Percentiles rank a stretch among this genome's conserved stretches.
Evolutionary conservation across 2,329 filamentous ascomycete species (phyloP).

Genomic region (Myriosclerotinia duriaeana): DNA sequence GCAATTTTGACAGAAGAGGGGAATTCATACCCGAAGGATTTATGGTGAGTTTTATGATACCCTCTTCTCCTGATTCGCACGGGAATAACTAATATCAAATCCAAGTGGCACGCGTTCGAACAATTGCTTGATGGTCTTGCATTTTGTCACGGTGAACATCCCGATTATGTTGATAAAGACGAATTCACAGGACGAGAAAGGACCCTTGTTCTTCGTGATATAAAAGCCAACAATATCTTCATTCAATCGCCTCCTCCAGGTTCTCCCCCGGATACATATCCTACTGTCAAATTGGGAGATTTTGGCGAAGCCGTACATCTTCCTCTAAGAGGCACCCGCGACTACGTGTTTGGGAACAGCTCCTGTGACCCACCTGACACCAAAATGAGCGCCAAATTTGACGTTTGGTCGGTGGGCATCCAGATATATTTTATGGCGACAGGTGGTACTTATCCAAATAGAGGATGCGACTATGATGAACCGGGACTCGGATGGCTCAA

Average conservation of each 20-base stretch:
- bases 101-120: conserved; percentile 17
- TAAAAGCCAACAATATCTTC: conserved; percentile 17
- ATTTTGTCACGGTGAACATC: conserved; percentile 21
- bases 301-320: conserved; percentile 20
- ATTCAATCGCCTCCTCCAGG: not conserved
- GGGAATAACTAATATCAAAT: not conserved
- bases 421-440: conserved; percentile 15
- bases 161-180: not conserved
- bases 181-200: not conserved
- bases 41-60: not conserved
- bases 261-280: conserved; percentile 6
- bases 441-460: not conserved
- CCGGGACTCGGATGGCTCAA: not conserved
- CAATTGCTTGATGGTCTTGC: conserved; percentile 17
- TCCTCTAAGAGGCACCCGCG: not conserved
- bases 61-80: not conserved
- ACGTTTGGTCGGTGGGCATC: conserved; percentile 16
- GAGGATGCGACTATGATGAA: not conserved
- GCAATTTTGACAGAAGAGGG: fast-evolving
- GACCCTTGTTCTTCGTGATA: not conserved
- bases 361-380: conserved; percentile 12
- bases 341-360: not conserved
- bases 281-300: conserved; percentile 18
- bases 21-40: conserved; percentile 11
- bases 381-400: conserved; percentile 15